phyloP scores from a whole-genome alignment of 306 rosid genomes.

The Dryas alaskensis region DNA sequence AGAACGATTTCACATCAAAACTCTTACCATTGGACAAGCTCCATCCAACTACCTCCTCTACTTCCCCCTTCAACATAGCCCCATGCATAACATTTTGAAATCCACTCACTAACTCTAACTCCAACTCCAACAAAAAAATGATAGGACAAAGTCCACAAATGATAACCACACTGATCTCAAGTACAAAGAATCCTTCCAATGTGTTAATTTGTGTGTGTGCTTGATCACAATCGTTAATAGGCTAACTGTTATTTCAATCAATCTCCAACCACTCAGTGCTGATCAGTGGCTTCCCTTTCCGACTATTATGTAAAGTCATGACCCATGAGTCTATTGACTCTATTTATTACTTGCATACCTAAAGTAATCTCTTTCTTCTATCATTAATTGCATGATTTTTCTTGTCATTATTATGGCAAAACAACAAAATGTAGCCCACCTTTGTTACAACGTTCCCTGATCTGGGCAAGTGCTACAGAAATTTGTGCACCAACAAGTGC shows the following conservation, averaged over 20 bases:
- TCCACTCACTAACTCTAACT: too few species aligned
- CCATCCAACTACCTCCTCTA: background rate
- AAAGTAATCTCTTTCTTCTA: background rate
- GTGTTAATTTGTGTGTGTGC: background rate
- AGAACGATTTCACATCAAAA: background rate
- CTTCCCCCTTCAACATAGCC: background rate
- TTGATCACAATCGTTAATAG: background rate
- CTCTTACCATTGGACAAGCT: background rate
- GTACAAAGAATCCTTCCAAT: background rate
- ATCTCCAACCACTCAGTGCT: background rate
- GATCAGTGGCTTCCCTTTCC: background rate
- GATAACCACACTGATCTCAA: background rate
- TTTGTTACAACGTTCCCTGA: slow-evolving; percentile 39
- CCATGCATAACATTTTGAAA: background rate
- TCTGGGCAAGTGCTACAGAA: slow-evolving; percentile 61
- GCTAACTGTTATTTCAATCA: background rate
- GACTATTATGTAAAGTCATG: background rate
- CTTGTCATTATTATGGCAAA: background rate
- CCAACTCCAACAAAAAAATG: background rate
- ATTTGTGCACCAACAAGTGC: slow-evolving; percentile 72
- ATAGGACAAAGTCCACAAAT: background rate
- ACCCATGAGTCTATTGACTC: background rate
- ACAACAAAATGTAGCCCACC: slow-evolving; percentile 20
- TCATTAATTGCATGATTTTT: background rate
- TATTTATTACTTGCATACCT: background rate